These are phyloP conservation scores for Lecanicillium sp. DNA, from an alignment of 2,329 filamentous ascomycete genomes.

Conservation along the genomic window DNA sequence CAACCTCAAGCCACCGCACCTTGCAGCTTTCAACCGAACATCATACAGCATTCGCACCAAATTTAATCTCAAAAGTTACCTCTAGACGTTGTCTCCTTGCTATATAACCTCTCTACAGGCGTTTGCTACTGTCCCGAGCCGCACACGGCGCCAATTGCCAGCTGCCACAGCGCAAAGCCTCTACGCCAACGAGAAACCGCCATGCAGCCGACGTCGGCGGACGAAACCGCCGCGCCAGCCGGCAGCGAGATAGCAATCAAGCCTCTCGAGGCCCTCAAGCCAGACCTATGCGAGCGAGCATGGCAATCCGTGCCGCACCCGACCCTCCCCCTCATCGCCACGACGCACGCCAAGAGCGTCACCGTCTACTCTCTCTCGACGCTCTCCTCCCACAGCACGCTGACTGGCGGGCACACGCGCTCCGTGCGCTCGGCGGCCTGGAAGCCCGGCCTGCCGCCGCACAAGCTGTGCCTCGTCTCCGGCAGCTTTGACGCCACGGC, in stretches of 20 bases:
- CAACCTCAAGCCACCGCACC: too few relatives aligned
- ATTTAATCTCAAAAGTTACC: too few relatives aligned
- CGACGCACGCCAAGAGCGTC: slow-evolving; percentile 77
- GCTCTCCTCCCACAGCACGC: slow-evolving; percentile 68
- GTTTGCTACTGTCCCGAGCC: neutral
- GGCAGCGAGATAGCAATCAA: slow-evolving; percentile 24
- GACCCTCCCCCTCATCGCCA: slow-evolving; percentile 79
- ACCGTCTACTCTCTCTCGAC: slow-evolving; percentile 83
- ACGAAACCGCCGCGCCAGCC: slow-evolving; percentile 1
- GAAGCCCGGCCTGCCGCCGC: slow-evolving; percentile 62
- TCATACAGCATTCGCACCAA: too few relatives aligned
- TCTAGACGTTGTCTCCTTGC: too few relatives aligned
- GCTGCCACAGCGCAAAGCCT: too few relatives aligned
- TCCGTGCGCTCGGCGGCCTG: slow-evolving; percentile 81
- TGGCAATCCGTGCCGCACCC: slow-evolving; percentile 86
- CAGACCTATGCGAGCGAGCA: slow-evolving; percentile 60
- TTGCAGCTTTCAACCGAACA: too few relatives aligned
- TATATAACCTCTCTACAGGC: neutral
- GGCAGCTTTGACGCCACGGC: slow-evolving; percentile 92
- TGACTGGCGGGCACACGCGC: slow-evolving; percentile 83
- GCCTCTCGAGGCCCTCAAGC: slow-evolving; percentile 43
- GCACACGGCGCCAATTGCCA: too few relatives aligned
- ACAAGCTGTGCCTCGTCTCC: slow-evolving; percentile 74
- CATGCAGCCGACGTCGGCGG: slow-evolving; percentile 7
- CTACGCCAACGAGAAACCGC: neutral